Evolutionary conservation across 1,139 yeast genomes (phyloP).

Genomic region (Diutina neorugosa): DNA sequence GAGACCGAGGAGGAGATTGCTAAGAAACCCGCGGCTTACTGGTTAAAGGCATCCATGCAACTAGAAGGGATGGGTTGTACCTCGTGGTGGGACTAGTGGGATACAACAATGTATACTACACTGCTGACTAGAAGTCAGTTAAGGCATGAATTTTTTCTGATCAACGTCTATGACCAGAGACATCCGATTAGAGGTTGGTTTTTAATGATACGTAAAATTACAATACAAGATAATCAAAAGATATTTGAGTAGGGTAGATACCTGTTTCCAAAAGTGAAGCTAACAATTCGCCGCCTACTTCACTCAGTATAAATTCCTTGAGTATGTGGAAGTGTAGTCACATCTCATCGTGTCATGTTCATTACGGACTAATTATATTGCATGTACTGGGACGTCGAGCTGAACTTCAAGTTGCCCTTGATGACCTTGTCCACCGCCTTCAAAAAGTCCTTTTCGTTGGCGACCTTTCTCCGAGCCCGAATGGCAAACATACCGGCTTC

Average conservation of each 20-base stretch:
- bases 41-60: conserved; percentile 83
- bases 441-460: conserved; percentile 92
- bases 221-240: too few relatives aligned
- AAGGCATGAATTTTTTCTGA: not conserved
- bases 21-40: conserved; percentile 58
- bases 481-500: conserved; percentile 99
- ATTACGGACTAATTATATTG: conserved; percentile 56
- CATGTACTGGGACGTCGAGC: conserved; percentile 95
- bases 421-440: conserved; percentile 97
- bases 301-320: not conserved
- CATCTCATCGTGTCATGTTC: not conserved
- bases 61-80: conserved; percentile 94
- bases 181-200: not conserved
- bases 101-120: not conserved
- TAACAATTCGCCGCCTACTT: too few relatives aligned
- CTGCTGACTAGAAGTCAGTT: not conserved
- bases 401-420: conserved; percentile 95
- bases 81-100: conserved; percentile 77
- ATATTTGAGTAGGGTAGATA: too few relatives aligned
- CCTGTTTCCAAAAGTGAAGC: too few relatives aligned
- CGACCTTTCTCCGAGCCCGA: conserved; percentile 95
- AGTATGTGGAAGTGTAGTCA: too few relatives aligned
- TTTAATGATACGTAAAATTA: not conserved
- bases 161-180: not conserved
- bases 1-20: conserved; percentile 27